Percentiles rank a stretch among this genome's conserved stretches.
phyloP scores from a whole-genome alignment of 345 rosid genomes.

The Sisymbrium irio region DNA sequence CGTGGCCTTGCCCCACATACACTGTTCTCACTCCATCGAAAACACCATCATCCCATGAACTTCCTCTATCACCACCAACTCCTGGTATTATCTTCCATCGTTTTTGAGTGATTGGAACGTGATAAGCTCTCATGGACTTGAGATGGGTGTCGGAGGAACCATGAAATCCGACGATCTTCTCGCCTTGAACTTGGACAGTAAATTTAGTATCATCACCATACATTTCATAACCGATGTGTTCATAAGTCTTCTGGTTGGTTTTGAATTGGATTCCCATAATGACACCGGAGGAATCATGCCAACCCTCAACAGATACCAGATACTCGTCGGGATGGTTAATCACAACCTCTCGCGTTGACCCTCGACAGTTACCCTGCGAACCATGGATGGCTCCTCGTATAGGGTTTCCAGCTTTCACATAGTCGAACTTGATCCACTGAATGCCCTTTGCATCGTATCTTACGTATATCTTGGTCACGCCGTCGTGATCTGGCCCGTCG shows the following conservation, averaged over 20 bases:
- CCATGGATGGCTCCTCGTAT: constrained; percentile 10
- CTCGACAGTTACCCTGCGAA: neutral
- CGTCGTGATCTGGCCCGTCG: constrained; percentile 32
- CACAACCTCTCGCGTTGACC: neutral
- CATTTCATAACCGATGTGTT: no score
- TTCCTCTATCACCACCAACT: no score
- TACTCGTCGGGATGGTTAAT: neutral
- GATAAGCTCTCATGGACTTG: no score
- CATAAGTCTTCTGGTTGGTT: neutral
- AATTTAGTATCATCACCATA: no score
- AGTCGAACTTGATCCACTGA: constrained; percentile 13
- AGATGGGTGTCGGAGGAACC: no score
- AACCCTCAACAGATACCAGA: constrained; percentile 24
- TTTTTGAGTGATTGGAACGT: no score
- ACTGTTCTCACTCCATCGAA: no score
- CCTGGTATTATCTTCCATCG: no score
- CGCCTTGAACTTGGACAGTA: no score
- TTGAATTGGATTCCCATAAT: constrained; percentile 23
- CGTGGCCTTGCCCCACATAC: no score
- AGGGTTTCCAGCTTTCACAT: constrained; percentile 21
- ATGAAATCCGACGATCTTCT: no score
- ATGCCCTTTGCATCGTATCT: neutral
- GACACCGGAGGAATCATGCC: constrained; percentile 15
- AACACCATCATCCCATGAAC: no score
- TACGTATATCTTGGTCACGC: constrained; percentile 15